Evolutionary conservation across 495 filamentous ascomycete genomes (phyloP), one percentile per base, ranked within the genome.

Genomic region (Aspergillus saccharolyticus): DNA sequence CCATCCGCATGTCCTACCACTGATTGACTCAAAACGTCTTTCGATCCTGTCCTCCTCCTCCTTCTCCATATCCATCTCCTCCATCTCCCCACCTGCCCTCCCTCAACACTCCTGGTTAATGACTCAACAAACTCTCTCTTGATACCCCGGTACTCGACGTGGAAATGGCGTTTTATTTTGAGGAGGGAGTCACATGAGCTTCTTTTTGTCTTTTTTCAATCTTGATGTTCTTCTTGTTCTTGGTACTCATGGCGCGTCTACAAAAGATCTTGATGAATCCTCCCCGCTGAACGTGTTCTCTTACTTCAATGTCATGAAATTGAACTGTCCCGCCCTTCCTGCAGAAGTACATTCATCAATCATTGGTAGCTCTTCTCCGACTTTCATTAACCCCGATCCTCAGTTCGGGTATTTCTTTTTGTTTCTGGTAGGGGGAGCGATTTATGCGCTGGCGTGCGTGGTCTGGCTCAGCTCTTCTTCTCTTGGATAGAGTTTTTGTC

Each of bases 1-100:
- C 75, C 12, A 65, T 76, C 30, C 63, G 70, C 22, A 66, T 74
- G 64, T 67, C 66, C 60, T 74, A 72, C 45, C 65, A 70, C 28
- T 74, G 60, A 20, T 30, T n/a, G 47, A 12, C 33, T 39, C 33
- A 39, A n/a, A 12, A 39, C 33, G 33, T 12, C 4, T 9, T 39
- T 39, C 10, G 2, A 8, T 8, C 12, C 33, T 39, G 12, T 12
- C 33, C 14, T 12, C 49, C 24, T n/a, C 22, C 9, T 44, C 22
- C 16, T n/a, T n/a, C n/a, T n/a, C n/a, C n/a, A n/a, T n/a, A n/a
- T n/a, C n/a, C n/a, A n/a, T n/a, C n/a, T n/a, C n/a, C n/a, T n/a
- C n/a, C n/a, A n/a, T n/a, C n/a, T n/a, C 18, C 45, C 17, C 24
- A n/a, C 25, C 19, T 21, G 15, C 33, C 16, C 44, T 60, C 0